phyloP scores from a whole-genome alignment of 1,139 yeast genomes.

The Zygotorulaspora mrakii region DNA sequence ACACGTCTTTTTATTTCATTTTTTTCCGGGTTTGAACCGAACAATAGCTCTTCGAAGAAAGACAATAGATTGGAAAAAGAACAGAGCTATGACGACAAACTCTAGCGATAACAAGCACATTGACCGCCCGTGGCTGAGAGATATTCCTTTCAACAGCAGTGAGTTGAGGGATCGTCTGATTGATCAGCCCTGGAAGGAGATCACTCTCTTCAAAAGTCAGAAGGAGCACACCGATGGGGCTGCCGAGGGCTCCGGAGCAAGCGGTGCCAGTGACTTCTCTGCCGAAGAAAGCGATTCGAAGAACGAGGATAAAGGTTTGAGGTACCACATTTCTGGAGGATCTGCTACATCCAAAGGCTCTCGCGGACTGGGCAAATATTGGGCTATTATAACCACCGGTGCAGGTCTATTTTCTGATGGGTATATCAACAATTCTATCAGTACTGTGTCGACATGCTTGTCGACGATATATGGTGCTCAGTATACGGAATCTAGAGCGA shows the following conservation, averaged over 20 bases:
- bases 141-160: constrained; percentile 43
- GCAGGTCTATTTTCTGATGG: constrained; percentile 92
- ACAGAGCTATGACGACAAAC: constrained; percentile 8
- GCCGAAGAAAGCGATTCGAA: constrained; percentile 9
- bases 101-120: constrained; percentile 22
- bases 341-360: no score
- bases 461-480: constrained; percentile 58
- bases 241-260: no score
- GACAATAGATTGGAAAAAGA: constrained; percentile 1
- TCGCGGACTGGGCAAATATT: constrained; percentile 34
- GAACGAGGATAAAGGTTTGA: constrained; percentile 8
- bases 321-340: not conserved
- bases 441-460: constrained; percentile 71
- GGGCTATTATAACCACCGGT: constrained; percentile 86
- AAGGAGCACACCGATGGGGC: no score
- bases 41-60: no score
- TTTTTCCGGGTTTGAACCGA: no score
- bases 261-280: constrained; percentile 6
- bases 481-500: constrained; percentile 61
- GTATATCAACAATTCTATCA: constrained; percentile 77
- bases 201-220: constrained; percentile 20
- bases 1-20: no score
- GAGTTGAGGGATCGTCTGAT: constrained; percentile 45
- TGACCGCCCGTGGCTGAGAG: constrained; percentile 40
- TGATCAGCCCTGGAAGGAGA: constrained; percentile 36